Conservation (phyloP, 805 yeast species). For the Suhomyces xylopsoci region DNA sequence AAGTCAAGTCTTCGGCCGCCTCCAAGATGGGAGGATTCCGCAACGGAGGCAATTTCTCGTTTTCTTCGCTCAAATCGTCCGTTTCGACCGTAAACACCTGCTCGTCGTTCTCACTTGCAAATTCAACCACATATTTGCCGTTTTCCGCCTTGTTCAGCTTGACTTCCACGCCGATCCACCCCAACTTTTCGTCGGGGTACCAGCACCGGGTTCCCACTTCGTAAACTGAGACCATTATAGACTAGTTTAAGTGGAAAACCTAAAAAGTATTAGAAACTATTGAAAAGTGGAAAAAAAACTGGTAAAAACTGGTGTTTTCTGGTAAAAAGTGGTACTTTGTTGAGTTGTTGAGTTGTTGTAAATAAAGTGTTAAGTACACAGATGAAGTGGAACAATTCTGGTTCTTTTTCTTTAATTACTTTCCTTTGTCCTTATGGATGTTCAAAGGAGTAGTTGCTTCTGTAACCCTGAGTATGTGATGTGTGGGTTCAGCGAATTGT, state of each 20-base stretch:
- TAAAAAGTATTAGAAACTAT: too few relatives aligned
- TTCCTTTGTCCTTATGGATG: too few relatives aligned
- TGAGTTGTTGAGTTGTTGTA: too few relatives aligned
- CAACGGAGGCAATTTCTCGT: conserved; percentile 66
- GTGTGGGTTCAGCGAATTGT: background rate
- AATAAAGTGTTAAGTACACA: too few relatives aligned
- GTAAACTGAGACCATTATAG: conserved; percentile 20
- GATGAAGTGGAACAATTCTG: too few relatives aligned
- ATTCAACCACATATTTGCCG: conserved; percentile 42
- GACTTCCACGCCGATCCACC: conserved; percentile 74
- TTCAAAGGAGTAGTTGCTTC: background rate
- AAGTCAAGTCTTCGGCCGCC: conserved; percentile 91
- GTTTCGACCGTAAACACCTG: conserved; percentile 48
- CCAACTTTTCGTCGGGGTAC: conserved; percentile 70
- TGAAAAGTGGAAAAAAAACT: too few relatives aligned
- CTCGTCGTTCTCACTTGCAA: conserved; percentile 51
- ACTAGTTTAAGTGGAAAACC: too few relatives aligned
- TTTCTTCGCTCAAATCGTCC: conserved; percentile 47
- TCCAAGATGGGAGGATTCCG: conserved; percentile 91
- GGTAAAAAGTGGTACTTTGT: too few relatives aligned
- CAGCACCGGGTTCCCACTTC: conserved; percentile 65
- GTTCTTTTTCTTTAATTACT: too few relatives aligned
- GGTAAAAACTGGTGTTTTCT: too few relatives aligned
- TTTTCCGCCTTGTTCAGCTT: conserved; percentile 39
- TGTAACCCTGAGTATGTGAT: background rate